Base-by-base conservation (phyloP, 2,329 filamentous ascomycete genomes). In the Phymatotrichopsis omnivora region DNA sequence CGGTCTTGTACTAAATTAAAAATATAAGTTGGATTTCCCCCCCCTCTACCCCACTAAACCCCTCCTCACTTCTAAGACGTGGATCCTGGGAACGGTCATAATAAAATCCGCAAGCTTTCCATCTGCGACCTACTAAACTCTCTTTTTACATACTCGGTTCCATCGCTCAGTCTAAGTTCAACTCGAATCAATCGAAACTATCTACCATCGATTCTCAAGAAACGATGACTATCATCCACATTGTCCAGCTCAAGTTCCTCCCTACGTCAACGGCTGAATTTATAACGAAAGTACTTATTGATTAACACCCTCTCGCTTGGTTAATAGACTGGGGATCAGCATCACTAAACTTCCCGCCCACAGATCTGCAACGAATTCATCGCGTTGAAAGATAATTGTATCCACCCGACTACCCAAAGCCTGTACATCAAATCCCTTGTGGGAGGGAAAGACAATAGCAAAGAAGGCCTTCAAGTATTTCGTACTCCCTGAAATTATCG, bases 171-270 rank as follows among this genome's bases (percentile, higher is more conserved):
- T n/a, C n/a, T n/a, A n/a, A n/a, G n/a, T n/a, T n/a, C n/a, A n/a
- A n/a, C n/a, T n/a, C n/a, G n/a, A n/a, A n/a, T n/a, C n/a, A n/a
- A n/a, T n/a, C n/a, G n/a, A n/a, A n/a, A n/a, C n/a, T n/a, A n/a
- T n/a, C n/a, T n/a, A n/a, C n/a, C n/a, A n/a, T n/a, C n/a, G n/a
- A n/a, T n/a, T n/a, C n/a, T n/a, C n/a, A n/a, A n/a, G n/a, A n/a
- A 28, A 50, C 24, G 2, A 82, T 82, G 78, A 60, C 75, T 0
- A 68, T 83, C 55, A 66, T 74, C n/a, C 80, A 84, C 60, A 71
- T 83, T 39, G 78, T 84, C 3, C 65, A 82, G 20, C 79, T 83
- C 57, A 68, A 75, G 50, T 81, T 81, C 66, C 78, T 78, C 58
- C 61, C 72, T 0, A 64, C 65, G 1, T 61, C 67, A 2, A 64